Base-by-base conservation (phyloP, 164 flowering plant genomes). In the Buxus sempervirens region DNA sequence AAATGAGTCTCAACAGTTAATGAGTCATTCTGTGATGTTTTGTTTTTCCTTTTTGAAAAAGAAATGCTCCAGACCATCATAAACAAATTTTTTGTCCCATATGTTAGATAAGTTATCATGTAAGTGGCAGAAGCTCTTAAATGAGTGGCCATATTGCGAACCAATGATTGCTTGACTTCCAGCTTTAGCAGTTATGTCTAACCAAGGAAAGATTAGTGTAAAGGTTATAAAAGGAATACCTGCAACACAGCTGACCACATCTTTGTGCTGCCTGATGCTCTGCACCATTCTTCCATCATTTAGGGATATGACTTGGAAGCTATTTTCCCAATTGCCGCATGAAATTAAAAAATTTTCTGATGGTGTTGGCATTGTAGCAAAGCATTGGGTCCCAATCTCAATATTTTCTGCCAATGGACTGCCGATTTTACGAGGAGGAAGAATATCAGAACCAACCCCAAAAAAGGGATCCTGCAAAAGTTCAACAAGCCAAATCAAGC, bases 311-410 rank as follows among this genome's bases (percentile, higher is more conserved):
- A 90, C 88, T 75, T 91, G 95, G 66, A 96, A 93, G 66, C 99
- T 96, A 68, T 96, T 96, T 76, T 90, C 99, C 98, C 99, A 96
- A 66, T 86, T 96, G 54, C 97, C 97, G 77, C 95, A 93, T 51
- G 98, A 80, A 38, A 96, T 79, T 63, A 93, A 75, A 79, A 89
- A 96, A 56, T 79, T 93, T 74, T 88, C 99, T 25, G 86, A 70
- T 65, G 92, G 78, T 57, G 90, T 85, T 70, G 84, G 97, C 83
- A 93, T 62, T 70, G 86, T 85, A 38, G 89, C 85, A 73, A 93
- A 96, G 80, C 88, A 88, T 66, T 88, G 96, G 65, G 88, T 76
- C 77, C 99, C 98, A 75, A 88, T 88, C 73, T 87, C 95, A 72
- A 84, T 60, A 78, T 80, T 83, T 76, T 89, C 97, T 78, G 93